A percentile compares a stretch with the other conserved stretches of the same genome.
Evolutionary conservation across 768 basidiomycete genomes (phyloP).

Genomic region (Rickenella mellea): DNA sequence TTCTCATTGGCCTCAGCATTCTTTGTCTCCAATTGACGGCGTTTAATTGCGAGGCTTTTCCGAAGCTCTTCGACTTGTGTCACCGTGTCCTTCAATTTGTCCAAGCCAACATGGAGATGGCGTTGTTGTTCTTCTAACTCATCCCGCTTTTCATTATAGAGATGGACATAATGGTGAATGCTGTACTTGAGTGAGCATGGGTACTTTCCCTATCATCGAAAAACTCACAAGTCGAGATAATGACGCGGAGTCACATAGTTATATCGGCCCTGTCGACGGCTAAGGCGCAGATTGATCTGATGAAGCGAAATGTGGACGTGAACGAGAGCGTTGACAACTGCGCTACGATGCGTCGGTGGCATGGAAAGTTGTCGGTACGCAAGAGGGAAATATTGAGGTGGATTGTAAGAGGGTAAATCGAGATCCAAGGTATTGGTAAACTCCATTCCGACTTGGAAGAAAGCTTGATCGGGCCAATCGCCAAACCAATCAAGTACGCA

Average conservation of each 20-base stretch:
- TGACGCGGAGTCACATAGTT: constrained; percentile 97
- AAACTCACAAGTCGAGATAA: constrained; percentile 93
- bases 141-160: constrained; percentile 93
- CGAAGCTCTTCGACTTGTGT: constrained; percentile 94
- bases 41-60: constrained; percentile 90
- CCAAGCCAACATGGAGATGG: constrained; percentile 94
- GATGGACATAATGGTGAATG: constrained; percentile 92
- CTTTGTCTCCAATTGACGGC: constrained; percentile 87
- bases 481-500: constrained; percentile 99
- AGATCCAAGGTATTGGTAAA: constrained; percentile 92
- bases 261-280: constrained; percentile 88
- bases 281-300: constrained; percentile 80
- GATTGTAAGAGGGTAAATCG: constrained; percentile 72
- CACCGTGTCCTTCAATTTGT: constrained; percentile 93
- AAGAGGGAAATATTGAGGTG: constrained; percentile 80
- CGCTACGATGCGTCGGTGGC: constrained; percentile 85
- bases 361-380: constrained; percentile 75
- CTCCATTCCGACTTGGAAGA: constrained; percentile 96
- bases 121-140: constrained; percentile 98
- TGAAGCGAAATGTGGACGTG: constrained; percentile 85
- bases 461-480: constrained; percentile 97
- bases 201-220: background rate
- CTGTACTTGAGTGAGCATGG: constrained; percentile 28
- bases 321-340: constrained; percentile 89
- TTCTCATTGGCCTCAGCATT: constrained; percentile 95